Percentiles rank a stretch among this genome's conserved stretches.
phyloP scores from a whole-genome alignment of 2,329 filamentous ascomycete species.

The Aureobasidium mangrovei region DNA sequence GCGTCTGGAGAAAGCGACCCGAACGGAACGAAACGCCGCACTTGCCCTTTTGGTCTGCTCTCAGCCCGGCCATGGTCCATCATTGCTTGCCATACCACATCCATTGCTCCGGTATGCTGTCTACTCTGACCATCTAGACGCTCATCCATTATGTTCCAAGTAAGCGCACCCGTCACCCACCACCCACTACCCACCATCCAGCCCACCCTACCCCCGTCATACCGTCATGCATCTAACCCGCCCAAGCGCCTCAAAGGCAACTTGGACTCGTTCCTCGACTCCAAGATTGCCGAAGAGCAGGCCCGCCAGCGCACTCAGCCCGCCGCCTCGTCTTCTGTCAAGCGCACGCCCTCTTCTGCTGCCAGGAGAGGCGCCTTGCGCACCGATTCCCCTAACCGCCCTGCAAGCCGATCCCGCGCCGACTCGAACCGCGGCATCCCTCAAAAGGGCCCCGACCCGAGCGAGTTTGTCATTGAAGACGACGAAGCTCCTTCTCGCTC shows the following conservation, averaged over 20 bases:
- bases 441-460: slow-evolving; percentile 65
- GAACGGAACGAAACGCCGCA: no score
- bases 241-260: slow-evolving; percentile 27
- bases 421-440: slow-evolving; percentile 30
- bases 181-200: not conserved
- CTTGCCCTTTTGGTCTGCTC: no score
- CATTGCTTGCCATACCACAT: no score
- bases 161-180: not conserved
- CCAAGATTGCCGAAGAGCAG: slow-evolving; percentile 48
- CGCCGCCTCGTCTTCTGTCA: slow-evolving; percentile 29
- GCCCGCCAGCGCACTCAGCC: slow-evolving; percentile 33
- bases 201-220: not conserved
- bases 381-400: slow-evolving; percentile 25
- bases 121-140: not conserved
- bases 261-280: slow-evolving; percentile 32
- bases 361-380: slow-evolving; percentile 30
- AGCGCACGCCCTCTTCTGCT: slow-evolving; percentile 31
- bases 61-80: no score
- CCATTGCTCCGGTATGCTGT: no score
- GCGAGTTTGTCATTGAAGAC: slow-evolving; percentile 81
- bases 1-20: no score
- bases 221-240: not conserved
- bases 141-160: slow-evolving; percentile 10
- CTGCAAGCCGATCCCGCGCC: slow-evolving; percentile 25
- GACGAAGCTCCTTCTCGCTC: slow-evolving; percentile 59